These are phyloP conservation scores for Pseudopithomyces chartarum DNA, from an alignment of 2,329 filamentous ascomycete species.

Conservation along the genomic window DNA sequence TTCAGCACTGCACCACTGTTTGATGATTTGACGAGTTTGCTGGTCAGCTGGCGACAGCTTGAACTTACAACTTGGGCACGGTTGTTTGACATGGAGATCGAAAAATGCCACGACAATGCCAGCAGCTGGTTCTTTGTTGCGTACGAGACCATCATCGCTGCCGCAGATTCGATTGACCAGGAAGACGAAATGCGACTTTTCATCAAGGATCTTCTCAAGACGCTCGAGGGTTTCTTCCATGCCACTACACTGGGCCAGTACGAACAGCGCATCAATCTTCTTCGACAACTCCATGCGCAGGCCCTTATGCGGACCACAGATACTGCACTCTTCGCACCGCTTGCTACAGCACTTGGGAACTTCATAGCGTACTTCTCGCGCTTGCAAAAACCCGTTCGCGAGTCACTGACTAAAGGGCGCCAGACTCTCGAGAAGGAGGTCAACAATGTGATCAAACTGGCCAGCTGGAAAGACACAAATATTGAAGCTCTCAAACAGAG, in stretches of 20 bases:
- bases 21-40: slow-evolving; percentile 76
- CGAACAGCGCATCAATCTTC: slow-evolving; percentile 70
- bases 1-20: slow-evolving; percentile 74
- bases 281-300: slow-evolving; percentile 67
- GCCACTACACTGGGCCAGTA: slow-evolving; percentile 84
- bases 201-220: slow-evolving; percentile 71
- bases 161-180: slow-evolving; percentile 68
- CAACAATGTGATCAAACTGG: slow-evolving; percentile 88
- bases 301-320: slow-evolving; percentile 66
- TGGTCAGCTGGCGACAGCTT: slow-evolving; percentile 87
- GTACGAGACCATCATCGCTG: slow-evolving; percentile 84
- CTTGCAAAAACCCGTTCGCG: slow-evolving; percentile 69
- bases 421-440: slow-evolving; percentile 84
- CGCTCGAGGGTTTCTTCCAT: slow-evolving; percentile 78
- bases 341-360: slow-evolving; percentile 72
- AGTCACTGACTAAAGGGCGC: slow-evolving; percentile 70
- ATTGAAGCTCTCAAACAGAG: slow-evolving; percentile 88
- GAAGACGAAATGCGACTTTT: slow-evolving; percentile 66
- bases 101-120: slow-evolving; percentile 76
- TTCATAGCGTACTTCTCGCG: slow-evolving; percentile 77
- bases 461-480: slow-evolving; percentile 98
- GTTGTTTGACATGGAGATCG: slow-evolving; percentile 81
- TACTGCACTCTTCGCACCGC: slow-evolving; percentile 52
- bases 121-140: slow-evolving; percentile 96
- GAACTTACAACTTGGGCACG: slow-evolving; percentile 92